Conservation (phyloP, 1,284 basidiomycete genomes). For the Pseudomicrostroma phylloplanum region DNA sequence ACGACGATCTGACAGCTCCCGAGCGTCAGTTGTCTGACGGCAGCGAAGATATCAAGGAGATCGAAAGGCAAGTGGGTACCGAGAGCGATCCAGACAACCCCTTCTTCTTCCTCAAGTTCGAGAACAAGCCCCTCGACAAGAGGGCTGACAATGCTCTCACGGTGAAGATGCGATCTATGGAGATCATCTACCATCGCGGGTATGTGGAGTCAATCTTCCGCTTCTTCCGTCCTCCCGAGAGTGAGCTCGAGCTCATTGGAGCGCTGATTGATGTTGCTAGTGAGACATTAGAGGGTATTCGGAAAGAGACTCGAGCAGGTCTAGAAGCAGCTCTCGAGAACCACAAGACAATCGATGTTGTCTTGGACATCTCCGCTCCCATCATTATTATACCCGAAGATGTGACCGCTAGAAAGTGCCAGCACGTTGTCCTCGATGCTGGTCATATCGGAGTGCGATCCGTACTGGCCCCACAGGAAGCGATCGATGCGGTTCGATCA, state of each 20-base stretch:
- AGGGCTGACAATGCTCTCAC: conserved; percentile 86
- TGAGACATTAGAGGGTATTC: conserved; percentile 85
- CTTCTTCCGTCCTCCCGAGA: conserved; percentile 91
- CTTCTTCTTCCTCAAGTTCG: conserved; percentile 88
- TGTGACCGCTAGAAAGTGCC: conserved; percentile 70
- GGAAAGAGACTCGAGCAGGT: conserved; percentile 90
- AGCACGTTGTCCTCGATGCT: conserved; percentile 87
- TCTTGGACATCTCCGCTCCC: conserved; percentile 93
- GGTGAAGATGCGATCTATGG: conserved; percentile 89
- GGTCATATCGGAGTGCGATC: conserved; percentile 93
- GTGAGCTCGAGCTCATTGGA: conserved; percentile 87
- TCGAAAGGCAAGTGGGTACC: conserved; percentile 46
- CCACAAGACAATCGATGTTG: conserved; percentile 92
- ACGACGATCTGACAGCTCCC: conserved; percentile 45
- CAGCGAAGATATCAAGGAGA: conserved; percentile 24
- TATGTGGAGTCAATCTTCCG: conserved; percentile 87
- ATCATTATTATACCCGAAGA: conserved; percentile 91
- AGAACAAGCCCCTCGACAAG: conserved; percentile 85
- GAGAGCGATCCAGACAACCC: conserved; percentile 58
- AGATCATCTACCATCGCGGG: conserved; percentile 91
- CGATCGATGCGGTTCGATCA: conserved; percentile 70
- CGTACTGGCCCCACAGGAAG: conserved; percentile 76
- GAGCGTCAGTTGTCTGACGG: conserved; percentile 21
- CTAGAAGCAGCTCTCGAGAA: conserved; percentile 86
- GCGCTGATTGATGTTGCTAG: conserved; percentile 70